phyloP scores from a whole-genome alignment of 148 eudicot species.

The Amaranthus palmeri region DNA sequence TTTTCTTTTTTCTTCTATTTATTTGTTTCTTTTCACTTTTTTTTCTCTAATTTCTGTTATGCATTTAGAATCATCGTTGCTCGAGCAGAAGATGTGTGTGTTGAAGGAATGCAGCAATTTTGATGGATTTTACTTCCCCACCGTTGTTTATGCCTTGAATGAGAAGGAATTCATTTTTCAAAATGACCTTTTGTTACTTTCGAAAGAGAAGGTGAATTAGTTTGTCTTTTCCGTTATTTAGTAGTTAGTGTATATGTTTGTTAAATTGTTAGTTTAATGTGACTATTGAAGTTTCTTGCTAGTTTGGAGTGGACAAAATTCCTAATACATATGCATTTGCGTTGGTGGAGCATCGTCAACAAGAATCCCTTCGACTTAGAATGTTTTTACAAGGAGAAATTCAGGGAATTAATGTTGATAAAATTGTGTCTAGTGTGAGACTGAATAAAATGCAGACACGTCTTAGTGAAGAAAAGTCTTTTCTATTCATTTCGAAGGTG shows the following conservation, averaged over 20 bases:
- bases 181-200: constrained; percentile 69
- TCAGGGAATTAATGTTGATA: constrained; percentile 34
- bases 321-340: constrained; percentile 73
- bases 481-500: constrained; percentile 55
- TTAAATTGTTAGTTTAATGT: constrained; percentile 3
- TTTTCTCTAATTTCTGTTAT: not conserved
- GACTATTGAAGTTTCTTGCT: constrained; percentile 23
- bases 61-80: constrained; percentile 25
- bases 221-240: not conserved
- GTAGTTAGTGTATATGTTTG: constrained; percentile 1
- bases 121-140: constrained; percentile 58
- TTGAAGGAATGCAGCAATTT: constrained; percentile 50
- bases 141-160: constrained; percentile 18
- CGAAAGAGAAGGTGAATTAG: constrained; percentile 52
- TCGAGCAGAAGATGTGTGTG: constrained; percentile 32
- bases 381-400: constrained; percentile 64
- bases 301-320: constrained; percentile 48
- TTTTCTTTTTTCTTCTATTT: not conserved
- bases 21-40: not conserved
- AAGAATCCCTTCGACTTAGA: constrained; percentile 49
- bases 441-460: constrained; percentile 48
- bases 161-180: constrained; percentile 44
- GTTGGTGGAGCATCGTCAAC: constrained; percentile 69
- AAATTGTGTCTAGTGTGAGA: constrained; percentile 42
- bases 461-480: constrained; percentile 31